These are phyloP conservation scores for Solanum pimpinellifolium DNA, from an alignment of 257 asterid genomes.

Conservation along the genomic window DNA sequence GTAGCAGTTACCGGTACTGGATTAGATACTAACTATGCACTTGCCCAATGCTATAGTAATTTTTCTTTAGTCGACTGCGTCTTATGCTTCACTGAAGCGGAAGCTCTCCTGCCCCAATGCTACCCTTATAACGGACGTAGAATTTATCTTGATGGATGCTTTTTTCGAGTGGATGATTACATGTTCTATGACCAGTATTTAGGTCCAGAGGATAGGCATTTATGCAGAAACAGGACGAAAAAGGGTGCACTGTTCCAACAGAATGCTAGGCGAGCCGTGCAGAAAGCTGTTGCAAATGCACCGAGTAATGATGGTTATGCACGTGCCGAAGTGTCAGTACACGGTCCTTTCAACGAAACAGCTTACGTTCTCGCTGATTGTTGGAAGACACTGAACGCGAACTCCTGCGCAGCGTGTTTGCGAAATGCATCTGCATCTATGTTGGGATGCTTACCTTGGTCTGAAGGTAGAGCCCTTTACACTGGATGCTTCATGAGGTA, in stretches of 20 bases:
- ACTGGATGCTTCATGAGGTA: constrained; percentile 67
- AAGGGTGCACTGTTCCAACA: background rate
- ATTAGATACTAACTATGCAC: background rate
- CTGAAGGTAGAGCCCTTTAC: constrained; percentile 48
- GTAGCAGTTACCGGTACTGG: background rate
- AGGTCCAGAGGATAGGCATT: background rate
- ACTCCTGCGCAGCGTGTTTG: constrained; percentile 41
- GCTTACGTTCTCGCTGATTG: constrained; percentile 40
- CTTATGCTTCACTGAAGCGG: background rate
- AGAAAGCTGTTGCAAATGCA: background rate
- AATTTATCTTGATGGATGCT: background rate
- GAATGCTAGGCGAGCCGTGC: background rate
- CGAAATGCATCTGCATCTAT: constrained; percentile 37
- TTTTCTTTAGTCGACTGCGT: background rate
- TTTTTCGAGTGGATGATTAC: background rate
- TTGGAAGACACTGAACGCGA: constrained; percentile 38
- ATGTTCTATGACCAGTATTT: background rate
- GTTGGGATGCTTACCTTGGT: constrained; percentile 43
- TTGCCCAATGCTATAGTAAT: background rate
- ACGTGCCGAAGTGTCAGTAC: background rate
- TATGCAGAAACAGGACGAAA: background rate
- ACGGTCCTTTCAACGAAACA: background rate
- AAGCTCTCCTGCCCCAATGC: background rate
- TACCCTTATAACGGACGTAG: background rate
- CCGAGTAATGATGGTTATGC: background rate